Base-by-base conservation (phyloP, 2,329 filamentous ascomycete genomes). In the Achaetomium macrosporum region DNA sequence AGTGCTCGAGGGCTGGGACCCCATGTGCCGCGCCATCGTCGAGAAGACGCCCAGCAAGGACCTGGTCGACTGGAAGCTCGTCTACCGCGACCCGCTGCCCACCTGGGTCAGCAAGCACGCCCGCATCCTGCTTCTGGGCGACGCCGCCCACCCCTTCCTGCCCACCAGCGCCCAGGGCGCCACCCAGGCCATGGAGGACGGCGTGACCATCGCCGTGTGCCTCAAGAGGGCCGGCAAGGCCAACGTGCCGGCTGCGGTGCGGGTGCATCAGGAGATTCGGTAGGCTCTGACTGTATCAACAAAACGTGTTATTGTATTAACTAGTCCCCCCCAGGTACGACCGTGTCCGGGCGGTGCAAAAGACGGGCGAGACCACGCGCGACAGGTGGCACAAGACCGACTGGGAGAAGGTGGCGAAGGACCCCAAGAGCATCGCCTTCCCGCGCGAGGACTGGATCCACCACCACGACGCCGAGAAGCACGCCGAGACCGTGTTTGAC, bases 371-470 rank as follows among this genome's bases (percentile, higher is more conserved):
- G 58, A 69, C 68, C 6, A 76, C 76, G 0, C 69, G 75, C 29
- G 75, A 78, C 56, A 71, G 71, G 66, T 80, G 77, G 77, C 77
- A 81, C 59, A 78, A 76, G 63, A 76, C 76, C 5, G 75, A 77
- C 58, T 80, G 74, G 75, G 67, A 63, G 19, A 73, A 72, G 54
- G 74, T 76, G 31, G 72, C 71, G 51, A 64, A 74, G 55, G 70
- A 77, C 43, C 75, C 75, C 0, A 66, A 71, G 53, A 72, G 69
- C 36, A 75, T 78, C 46, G 69, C 72, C 39, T 66, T 79, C 44
- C 74, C 73, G 7, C 68, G 76, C 3, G 74, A 78, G 51, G 73
- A 76, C 48, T 80, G 76, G 77, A 73, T 80, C 16, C 72, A 76
- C 50, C 61, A 68, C n/a, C 72, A 74, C 56, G 77, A 81, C 53